These are phyloP conservation scores for Irpex sp. DNA, from an alignment of 1,284 basidiomycete genomes.

Conservation along the genomic window DNA sequence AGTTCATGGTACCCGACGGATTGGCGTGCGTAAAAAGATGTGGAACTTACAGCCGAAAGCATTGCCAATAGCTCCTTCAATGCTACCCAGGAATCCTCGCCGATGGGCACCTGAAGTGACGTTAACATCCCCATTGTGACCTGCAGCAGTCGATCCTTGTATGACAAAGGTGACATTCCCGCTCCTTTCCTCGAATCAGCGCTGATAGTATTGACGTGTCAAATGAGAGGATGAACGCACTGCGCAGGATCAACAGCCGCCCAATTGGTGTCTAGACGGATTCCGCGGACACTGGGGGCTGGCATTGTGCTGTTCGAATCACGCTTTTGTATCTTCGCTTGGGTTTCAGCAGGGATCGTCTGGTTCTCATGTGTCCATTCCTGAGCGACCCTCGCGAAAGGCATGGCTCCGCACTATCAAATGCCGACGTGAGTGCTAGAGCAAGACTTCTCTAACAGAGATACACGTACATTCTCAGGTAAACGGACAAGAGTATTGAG, in stretches of 20 bases:
- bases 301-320: conserved; percentile 23
- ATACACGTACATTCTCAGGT: conserved; percentile 40
- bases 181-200: conserved; percentile 12
- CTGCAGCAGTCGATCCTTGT: too few species aligned
- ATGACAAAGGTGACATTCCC: conserved; percentile 35
- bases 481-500: conserved; percentile 49
- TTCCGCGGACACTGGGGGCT: conserved; percentile 34
- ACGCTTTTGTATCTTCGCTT: conserved; percentile 29
- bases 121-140: too few species aligned
- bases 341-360: conserved; percentile 33
- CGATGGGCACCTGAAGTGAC: too few species aligned
- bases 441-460: not conserved
- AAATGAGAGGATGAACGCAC: conserved; percentile 15
- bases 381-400: conserved; percentile 48
- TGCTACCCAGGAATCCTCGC: too few species aligned
- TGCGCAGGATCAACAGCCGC: conserved; percentile 28
- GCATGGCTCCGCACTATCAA: conserved; percentile 40
- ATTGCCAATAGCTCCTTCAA: too few species aligned
- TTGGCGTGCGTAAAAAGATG: too few species aligned
- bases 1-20: too few species aligned
- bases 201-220: not conserved
- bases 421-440: too few species aligned
- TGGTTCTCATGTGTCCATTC: conserved; percentile 39
- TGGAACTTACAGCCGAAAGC: too few species aligned
- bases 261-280: conserved; percentile 43